phyloP scores from a whole-genome alignment of 129 eudicot genomes.

The Tagetes patula region DNA sequence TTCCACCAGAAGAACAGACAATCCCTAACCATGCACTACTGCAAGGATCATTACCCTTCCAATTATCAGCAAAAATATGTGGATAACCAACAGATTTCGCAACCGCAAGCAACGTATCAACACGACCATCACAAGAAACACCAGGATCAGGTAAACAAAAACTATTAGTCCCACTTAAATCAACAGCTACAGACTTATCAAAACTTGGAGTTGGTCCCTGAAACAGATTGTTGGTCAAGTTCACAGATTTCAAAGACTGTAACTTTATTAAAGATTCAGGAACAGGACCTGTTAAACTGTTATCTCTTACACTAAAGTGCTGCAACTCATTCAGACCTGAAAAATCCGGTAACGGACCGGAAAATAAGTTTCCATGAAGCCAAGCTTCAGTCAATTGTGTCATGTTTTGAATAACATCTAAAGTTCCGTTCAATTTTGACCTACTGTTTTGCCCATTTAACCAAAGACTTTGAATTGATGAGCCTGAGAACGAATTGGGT shows the following conservation, averaged over 20 bases:
- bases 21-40: conserved; percentile 55
- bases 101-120: conserved; percentile 50
- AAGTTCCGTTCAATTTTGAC: conserved; percentile 49
- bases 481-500: conserved; percentile 57
- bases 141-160: conserved; percentile 70
- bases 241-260: conserved; percentile 49
- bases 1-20: conserved; percentile 45
- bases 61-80: conserved; percentile 48
- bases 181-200: conserved; percentile 53
- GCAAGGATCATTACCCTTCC: conserved; percentile 93
- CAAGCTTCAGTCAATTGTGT: conserved; percentile 53
- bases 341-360: conserved; percentile 81
- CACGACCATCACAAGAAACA: conserved; percentile 54
- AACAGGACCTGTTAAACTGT: conserved; percentile 65
- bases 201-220: conserved; percentile 74
- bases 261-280: conserved; percentile 54
- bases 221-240: conserved; percentile 61
- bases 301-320: conserved; percentile 65
- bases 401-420: conserved; percentile 70
- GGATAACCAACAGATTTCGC: conserved; percentile 62
- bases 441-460: conserved; percentile 64
- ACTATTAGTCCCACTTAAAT: conserved; percentile 49
- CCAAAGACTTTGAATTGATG: conserved; percentile 62
- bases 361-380: conserved; percentile 59
- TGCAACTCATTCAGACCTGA: conserved; percentile 45